phyloP scores from a whole-genome alignment of 495 filamentous ascomycete species.

The Friedmanniomyces simplex region DNA sequence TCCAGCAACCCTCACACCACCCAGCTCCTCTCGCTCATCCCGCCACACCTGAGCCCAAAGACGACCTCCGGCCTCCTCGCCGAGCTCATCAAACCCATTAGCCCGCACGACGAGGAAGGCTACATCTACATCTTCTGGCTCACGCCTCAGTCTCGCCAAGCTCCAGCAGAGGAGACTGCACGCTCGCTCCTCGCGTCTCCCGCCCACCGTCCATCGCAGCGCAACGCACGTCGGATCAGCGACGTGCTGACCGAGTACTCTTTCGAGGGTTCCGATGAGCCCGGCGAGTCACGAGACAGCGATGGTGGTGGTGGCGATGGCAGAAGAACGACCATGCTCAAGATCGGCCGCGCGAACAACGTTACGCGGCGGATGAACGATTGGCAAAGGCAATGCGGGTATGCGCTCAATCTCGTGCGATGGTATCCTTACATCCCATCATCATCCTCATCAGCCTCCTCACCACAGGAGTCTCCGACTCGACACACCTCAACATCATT shows the following conservation, averaged over 20 bases:
- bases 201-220: constrained; percentile 23
- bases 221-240: constrained; percentile 47
- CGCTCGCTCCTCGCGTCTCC: constrained; percentile 44
- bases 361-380: constrained; percentile 88
- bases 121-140: constrained; percentile 99
- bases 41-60: constrained; percentile 48
- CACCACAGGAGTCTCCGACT: constrained; percentile 25
- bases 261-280: constrained; percentile 25
- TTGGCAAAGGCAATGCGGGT: constrained; percentile 86
- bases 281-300: no score
- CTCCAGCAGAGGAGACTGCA: constrained; percentile 46
- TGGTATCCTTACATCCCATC: constrained; percentile 85
- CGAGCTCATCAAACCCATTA: constrained; percentile 77
- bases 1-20: constrained; percentile 38
- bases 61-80: constrained; percentile 54
- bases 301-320: not conserved
- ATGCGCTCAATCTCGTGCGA: constrained; percentile 73
- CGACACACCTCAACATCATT: constrained; percentile 24
- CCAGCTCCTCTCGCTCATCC: constrained; percentile 55
- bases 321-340: constrained; percentile 51
- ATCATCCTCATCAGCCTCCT: no score
- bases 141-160: constrained; percentile 33
- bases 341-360: constrained; percentile 85
- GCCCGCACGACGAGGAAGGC: constrained; percentile 66
- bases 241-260: constrained; percentile 55